These are phyloP conservation scores for Cyberlindnera meyerae DNA, from an alignment of 805 yeast genomes.

Conservation along the genomic window DNA sequence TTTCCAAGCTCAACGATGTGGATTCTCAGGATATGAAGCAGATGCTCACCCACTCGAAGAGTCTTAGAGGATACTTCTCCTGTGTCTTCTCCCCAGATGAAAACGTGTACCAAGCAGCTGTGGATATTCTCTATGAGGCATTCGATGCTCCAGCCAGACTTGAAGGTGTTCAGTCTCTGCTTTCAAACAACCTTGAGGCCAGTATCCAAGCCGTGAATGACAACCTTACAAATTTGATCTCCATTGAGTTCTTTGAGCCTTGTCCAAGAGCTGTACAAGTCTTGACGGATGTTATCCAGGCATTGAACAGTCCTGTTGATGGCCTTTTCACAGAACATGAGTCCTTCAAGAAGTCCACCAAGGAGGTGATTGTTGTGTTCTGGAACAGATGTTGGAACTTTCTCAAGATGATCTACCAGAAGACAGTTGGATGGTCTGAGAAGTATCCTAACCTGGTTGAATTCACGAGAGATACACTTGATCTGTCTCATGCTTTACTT, in stretches of 20 bases:
- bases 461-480: constrained; percentile 82
- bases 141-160: constrained; percentile 76
- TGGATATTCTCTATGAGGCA: constrained; percentile 67
- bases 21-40: constrained; percentile 31
- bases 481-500: constrained; percentile 64
- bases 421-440: constrained; percentile 74
- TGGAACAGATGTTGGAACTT: constrained; percentile 78
- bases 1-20: constrained; percentile 37
- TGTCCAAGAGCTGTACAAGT: constrained; percentile 72
- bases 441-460: constrained; percentile 59
- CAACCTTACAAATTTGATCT: constrained; percentile 41
- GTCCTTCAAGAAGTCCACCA: constrained; percentile 22
- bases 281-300: constrained; percentile 63
- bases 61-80: constrained; percentile 67
- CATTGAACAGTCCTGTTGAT: constrained; percentile 59
- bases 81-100: constrained; percentile 62
- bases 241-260: constrained; percentile 56
- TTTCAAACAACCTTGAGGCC: constrained; percentile 39
- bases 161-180: constrained; percentile 61
- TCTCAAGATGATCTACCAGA: constrained; percentile 58
- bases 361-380: constrained; percentile 34
- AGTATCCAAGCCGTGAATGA: constrained; percentile 46
- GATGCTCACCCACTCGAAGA: constrained; percentile 37
- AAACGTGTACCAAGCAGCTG: constrained; percentile 59
- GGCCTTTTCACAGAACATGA: constrained; percentile 43